These are phyloP conservation scores for Candida bentonensis DNA, from an alignment of 805 yeast species.

Conservation along the genomic window DNA sequence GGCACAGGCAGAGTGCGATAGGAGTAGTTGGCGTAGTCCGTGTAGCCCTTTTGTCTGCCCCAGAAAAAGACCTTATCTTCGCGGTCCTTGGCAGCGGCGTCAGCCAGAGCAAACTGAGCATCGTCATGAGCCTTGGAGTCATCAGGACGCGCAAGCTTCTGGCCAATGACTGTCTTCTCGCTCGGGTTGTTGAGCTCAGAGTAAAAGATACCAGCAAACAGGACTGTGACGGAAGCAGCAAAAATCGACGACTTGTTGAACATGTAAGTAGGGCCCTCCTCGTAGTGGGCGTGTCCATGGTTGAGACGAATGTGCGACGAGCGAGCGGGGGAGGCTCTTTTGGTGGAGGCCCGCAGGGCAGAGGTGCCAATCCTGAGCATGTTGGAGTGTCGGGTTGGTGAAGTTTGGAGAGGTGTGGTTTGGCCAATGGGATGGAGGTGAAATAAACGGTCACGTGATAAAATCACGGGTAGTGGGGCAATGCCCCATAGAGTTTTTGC, in stretches of 20 bases:
- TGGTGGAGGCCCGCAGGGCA: background rate
- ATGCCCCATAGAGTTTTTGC: too few relatives aligned
- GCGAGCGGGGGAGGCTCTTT: background rate
- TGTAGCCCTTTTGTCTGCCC: slow-evolving; percentile 1
- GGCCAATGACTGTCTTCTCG: background rate
- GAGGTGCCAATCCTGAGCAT: background rate
- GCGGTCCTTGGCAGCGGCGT: slow-evolving; percentile 5
- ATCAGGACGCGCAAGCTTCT: background rate
- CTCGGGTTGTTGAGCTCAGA: background rate
- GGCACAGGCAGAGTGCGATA: slow-evolving; percentile 12
- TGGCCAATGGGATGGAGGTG: background rate
- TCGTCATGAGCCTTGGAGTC: background rate
- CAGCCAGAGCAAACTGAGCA: background rate
- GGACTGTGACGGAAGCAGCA: background rate
- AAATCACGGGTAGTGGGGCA: too few relatives aligned
- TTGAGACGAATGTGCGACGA: background rate
- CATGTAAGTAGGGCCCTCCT: background rate
- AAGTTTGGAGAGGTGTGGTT: background rate
- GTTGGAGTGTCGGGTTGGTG: background rate
- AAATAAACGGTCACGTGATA: background rate
- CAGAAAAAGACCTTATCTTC: slow-evolving; percentile 4
- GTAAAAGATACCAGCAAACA: background rate
- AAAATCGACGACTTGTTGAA: background rate
- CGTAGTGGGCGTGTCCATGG: background rate
- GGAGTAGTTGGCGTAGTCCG: background rate